Percentiles rank a stretch among this genome's conserved stretches.
Evolutionary conservation across 768 basidiomycete species (phyloP).

Genomic region (Clavaria fumosa): DNA sequence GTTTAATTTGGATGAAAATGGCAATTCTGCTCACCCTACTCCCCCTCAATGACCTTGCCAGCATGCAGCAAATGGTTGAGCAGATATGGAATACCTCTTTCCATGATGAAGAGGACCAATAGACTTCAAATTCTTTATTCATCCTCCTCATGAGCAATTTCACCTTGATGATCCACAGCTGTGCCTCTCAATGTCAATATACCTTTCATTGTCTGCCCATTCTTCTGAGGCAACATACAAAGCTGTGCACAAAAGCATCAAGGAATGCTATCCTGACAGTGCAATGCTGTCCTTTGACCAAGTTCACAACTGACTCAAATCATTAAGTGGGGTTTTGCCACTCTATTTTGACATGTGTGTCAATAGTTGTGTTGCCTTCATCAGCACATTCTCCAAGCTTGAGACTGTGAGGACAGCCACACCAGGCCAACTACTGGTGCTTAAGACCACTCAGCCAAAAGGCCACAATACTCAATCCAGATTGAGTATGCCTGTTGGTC

Average conservation of each 20-base stretch:
- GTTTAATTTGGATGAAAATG: no score
- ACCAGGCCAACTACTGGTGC: no score
- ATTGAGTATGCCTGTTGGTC: no score
- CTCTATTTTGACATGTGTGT: slow-evolving; percentile 27
- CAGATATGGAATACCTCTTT: background rate
- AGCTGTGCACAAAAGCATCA: slow-evolving; percentile 10
- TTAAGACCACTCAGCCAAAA: no score
- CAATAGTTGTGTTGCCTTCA: slow-evolving; percentile 26
- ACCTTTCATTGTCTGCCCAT: slow-evolving; percentile 15
- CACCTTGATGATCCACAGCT: slow-evolving; percentile 12
- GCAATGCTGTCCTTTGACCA: slow-evolving; percentile 18
- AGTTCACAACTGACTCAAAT: slow-evolving; percentile 15
- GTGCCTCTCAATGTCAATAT: slow-evolving; percentile 21
- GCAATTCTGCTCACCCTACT: no score
- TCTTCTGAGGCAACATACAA: slow-evolving; percentile 21
- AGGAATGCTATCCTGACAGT: slow-evolving; percentile 14
- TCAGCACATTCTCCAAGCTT: no score
- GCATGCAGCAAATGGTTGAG: background rate
- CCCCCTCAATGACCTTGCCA: background rate
- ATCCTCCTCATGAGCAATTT: background rate
- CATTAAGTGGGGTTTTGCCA: slow-evolving; percentile 21
- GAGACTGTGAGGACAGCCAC: no score
- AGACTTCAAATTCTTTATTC: background rate
- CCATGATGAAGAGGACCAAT: background rate
- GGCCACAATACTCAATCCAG: no score